Base-by-base conservation (phyloP, 257 asterid species). In the Gynochthodes officinalis region DNA sequence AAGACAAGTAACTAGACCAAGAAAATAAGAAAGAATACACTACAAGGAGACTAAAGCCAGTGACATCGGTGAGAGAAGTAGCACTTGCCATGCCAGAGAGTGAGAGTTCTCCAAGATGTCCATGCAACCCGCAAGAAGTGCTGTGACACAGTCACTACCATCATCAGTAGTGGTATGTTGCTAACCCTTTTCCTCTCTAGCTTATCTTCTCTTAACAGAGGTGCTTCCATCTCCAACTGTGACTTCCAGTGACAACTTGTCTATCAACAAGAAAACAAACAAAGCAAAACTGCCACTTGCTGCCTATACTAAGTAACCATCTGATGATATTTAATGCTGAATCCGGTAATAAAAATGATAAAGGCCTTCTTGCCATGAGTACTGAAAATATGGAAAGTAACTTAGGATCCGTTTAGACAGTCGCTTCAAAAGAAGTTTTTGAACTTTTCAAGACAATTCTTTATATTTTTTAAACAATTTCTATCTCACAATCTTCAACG, bases 41-140 rank as follows among this genome's bases (percentile, higher is more conserved):
- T 78, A 83, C 87, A 37, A 83, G 39, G 53, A 83, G 46, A 61
- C 87, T 83, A 61, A 76, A 83, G 32, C 87, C 83, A 23, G 84
- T 78, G 49, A 83, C 85, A 58, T 80, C 78, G 7, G 78, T 64
- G 54, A 83, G 75, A 48, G 87, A 81, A 11, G 79, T 78, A n/a
- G 85, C 87, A 13, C 81, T 23, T 28, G 85, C 73, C 23, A 80
- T 73, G 40, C 80, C 81, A 35, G 87, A 78, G 9, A 83, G 77
- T 10, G 82, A 54, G 4, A 83, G 80, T 43, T 75, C 77, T 57
- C 76, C 53, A 54, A 81, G 73, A 75, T 81, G 87, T 0, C 87
- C 87, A 78, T 4, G 69, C 76, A 73, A 75, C 75, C 76, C 81
- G 72, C 21, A 64, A 28, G 25, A 84, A 49, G 25, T 79, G 77